Conservation (phyloP, 148 eudicot species). For the Amaranthus hypochondriacus region DNA sequence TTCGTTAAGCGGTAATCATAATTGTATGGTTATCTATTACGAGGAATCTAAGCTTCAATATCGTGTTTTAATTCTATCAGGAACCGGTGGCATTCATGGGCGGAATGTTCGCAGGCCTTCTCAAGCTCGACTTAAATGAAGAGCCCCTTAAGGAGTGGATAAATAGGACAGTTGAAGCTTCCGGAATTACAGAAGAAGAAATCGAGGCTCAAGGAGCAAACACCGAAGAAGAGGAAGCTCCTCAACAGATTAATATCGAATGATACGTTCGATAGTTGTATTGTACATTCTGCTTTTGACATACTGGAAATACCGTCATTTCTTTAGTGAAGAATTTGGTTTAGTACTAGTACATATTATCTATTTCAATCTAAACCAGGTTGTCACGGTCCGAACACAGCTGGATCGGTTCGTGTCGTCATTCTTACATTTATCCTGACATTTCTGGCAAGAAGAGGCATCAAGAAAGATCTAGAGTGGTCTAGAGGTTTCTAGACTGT, state of each 20-base stretch:
- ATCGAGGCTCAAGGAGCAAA: constrained; percentile 23
- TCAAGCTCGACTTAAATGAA: constrained; percentile 91
- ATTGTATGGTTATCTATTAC: not conserved
- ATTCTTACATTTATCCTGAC: not conserved
- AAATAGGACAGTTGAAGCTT: constrained; percentile 69
- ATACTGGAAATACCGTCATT: not conserved
- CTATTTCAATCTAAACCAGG: too few relatives aligned
- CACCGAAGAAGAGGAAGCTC: constrained; percentile 38
- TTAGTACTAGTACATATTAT: not conserved
- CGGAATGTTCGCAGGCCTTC: constrained; percentile 83
- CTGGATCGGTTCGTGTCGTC: too few relatives aligned
- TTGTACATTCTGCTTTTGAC: not conserved
- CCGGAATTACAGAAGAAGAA: constrained; percentile 65
- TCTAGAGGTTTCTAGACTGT: not conserved
- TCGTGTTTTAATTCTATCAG: constrained; percentile 26
- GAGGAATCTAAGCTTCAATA: not conserved
- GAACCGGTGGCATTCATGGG: constrained; percentile 95
- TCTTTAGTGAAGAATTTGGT: not conserved
- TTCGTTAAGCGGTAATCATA: not conserved
- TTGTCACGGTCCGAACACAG: too few relatives aligned
- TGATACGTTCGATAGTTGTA: constrained; percentile 19
- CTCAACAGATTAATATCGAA: constrained; percentile 77
- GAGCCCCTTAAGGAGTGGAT: constrained; percentile 93
- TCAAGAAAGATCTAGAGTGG: not conserved
- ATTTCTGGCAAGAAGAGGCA: not conserved